Conservation (phyloP, 306 rosid genomes). For the Macrotyloma uniflorum region DNA sequence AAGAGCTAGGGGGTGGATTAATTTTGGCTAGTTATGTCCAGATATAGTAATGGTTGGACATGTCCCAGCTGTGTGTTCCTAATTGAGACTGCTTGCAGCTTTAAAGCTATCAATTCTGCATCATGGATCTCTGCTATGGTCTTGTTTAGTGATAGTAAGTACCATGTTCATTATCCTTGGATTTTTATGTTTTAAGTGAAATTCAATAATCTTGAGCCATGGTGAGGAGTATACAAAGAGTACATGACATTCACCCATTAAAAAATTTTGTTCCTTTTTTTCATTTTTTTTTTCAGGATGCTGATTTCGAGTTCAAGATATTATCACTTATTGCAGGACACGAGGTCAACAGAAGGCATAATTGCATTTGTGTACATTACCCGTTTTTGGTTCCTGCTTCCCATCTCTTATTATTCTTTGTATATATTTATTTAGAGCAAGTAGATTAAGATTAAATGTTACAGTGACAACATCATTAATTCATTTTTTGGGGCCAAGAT, state of each 20-base stretch:
- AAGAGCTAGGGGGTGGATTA: conserved; percentile 40
- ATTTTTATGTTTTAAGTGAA: background rate
- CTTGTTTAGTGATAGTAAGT: conserved; percentile 39
- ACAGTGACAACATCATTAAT: conserved; percentile 40
- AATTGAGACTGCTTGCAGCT: conserved; percentile 24
- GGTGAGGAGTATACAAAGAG: background rate
- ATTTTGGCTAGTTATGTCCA: background rate
- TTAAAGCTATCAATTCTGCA: conserved; percentile 31
- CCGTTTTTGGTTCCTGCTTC: conserved; percentile 22
- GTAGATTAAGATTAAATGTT: conserved; percentile 39
- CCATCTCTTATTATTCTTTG: conserved; percentile 3
- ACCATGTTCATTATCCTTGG: background rate
- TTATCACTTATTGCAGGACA: conserved; percentile 21
- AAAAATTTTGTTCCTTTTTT: background rate
- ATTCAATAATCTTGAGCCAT: conserved; percentile 11
- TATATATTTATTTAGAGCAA: conserved; percentile 39
- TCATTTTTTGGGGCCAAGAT: conserved; percentile 45
- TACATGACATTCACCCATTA: background rate
- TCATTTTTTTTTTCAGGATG: conserved; percentile 27
- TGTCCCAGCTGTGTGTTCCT: conserved; percentile 21
- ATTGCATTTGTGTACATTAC: conserved; percentile 45
- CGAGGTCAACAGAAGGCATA: conserved; percentile 31
- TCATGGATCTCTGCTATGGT: conserved; percentile 23
- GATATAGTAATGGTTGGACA: conserved; percentile 31
- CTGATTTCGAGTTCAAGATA: conserved; percentile 27